Evolutionary conservation across 371 early-diverging fungal species (phyloP).

Genomic region (Mortierella sp.): DNA sequence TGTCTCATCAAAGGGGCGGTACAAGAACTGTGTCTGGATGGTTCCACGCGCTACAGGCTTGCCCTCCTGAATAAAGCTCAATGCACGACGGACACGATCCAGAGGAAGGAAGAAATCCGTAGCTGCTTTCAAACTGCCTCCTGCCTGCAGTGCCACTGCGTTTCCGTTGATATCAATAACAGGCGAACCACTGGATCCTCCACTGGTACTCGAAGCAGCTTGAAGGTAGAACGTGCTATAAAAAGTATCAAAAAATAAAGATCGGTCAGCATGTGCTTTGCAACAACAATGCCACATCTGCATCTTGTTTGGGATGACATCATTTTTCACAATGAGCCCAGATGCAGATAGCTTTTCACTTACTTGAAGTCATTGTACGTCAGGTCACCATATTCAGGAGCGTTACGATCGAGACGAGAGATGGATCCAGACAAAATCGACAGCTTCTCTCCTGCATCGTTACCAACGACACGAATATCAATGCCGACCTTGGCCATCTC

Average conservation of each 20-base stretch:
- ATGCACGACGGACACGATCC: constrained; percentile 85
- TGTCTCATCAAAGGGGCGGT: constrained; percentile 83
- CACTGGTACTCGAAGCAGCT: constrained; percentile 85
- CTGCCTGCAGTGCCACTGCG: constrained; percentile 93
- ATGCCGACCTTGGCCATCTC: constrained; percentile 90
- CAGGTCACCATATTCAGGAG: constrained; percentile 80
- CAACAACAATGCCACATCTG: constrained; percentile 8
- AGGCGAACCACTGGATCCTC: constrained; percentile 88
- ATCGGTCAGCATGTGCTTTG: background rate
- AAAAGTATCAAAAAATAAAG: background rate
- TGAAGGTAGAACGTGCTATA: constrained; percentile 83
- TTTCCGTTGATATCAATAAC: constrained; percentile 94
- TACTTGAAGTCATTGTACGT: constrained; percentile 80
- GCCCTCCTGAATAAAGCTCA: constrained; percentile 79
- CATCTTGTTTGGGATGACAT: background rate
- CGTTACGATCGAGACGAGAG: constrained; percentile 90
- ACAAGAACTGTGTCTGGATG: constrained; percentile 88
- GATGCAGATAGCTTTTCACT: constrained; percentile 17
- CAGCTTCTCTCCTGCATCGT: constrained; percentile 95
- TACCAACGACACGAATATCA: constrained; percentile 95
- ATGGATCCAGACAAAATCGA: constrained; percentile 91
- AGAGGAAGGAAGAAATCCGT: constrained; percentile 96
- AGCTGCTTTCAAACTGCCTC: constrained; percentile 83
- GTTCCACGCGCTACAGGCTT: constrained; percentile 89
- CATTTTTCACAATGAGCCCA: constrained; percentile 1